These are phyloP conservation scores for Dunaliella primolecta DNA, from an alignment of 139 green algal genomes.

Conservation along the genomic window DNA sequence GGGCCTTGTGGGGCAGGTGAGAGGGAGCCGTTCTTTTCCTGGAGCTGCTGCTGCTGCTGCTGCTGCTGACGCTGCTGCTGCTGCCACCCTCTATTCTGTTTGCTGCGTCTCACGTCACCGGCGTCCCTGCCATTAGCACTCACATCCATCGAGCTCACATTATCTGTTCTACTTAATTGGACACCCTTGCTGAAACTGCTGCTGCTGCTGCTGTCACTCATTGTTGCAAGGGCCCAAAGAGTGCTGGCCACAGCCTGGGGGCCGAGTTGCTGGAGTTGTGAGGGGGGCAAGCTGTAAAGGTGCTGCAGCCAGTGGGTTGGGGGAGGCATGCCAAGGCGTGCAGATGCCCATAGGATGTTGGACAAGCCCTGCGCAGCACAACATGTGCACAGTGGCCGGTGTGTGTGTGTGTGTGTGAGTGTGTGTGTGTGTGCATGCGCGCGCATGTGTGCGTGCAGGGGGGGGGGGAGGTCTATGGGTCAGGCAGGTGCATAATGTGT, in stretches of 20 bases:
- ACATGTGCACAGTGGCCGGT: too few species aligned
- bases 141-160: too few species aligned
- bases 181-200: not conserved
- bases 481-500: not conserved
- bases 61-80: not conserved
- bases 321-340: not conserved
- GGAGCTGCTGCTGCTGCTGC: not conserved
- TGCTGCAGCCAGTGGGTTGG: not conserved
- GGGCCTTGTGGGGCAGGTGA: not conserved
- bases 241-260: not conserved
- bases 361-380: not conserved
- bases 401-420: too few species aligned
- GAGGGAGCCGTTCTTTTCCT: not conserved
- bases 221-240: not conserved
- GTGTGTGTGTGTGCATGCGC: too few species aligned
- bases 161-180: not conserved
- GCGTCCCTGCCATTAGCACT: not conserved
- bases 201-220: not conserved
- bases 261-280: not conserved
- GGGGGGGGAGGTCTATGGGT: too few species aligned
- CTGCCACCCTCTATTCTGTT: too few species aligned
- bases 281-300: not conserved
- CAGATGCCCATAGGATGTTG: not conserved
- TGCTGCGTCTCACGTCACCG: too few species aligned
- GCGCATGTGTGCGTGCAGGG: too few species aligned